Conservation (phyloP, 2,329 filamentous ascomycete genomes). For the Lojkania enalia region DNA sequence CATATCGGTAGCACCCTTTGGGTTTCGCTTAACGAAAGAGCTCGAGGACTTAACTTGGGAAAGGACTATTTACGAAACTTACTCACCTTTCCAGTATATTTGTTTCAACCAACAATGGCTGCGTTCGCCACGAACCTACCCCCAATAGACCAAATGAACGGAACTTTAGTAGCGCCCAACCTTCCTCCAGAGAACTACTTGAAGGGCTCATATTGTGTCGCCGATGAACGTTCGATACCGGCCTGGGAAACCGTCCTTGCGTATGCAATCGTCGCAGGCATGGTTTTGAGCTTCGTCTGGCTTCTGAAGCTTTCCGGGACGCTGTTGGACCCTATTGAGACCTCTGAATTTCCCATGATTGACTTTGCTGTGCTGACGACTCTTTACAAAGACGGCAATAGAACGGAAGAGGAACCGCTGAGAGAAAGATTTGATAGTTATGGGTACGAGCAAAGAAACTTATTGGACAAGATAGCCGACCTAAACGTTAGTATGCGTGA, state of each 20-base stretch:
- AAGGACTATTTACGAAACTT: slow-evolving; percentile 19
- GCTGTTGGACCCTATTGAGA: slow-evolving; percentile 10
- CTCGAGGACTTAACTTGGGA: slow-evolving; percentile 5
- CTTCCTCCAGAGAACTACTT: slow-evolving; percentile 19
- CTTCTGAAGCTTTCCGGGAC: slow-evolving; percentile 8
- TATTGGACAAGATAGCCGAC: too few species aligned
- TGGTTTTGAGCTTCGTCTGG: slow-evolving; percentile 14
- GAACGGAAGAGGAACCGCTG: too few species aligned
- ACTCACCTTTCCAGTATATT: slow-evolving; percentile 14
- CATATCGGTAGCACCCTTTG: slow-evolving; percentile 13
- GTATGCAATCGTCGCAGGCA: slow-evolving; percentile 16
- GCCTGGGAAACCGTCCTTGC: slow-evolving; percentile 12
- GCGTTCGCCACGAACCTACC: background rate
- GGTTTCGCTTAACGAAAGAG: slow-evolving; percentile 7
- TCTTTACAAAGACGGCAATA: too few species aligned
- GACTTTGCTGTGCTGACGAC: slow-evolving; percentile 15
- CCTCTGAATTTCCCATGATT: slow-evolving; percentile 16
- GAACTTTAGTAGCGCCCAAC: slow-evolving; percentile 9
- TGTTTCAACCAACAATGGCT: slow-evolving; percentile 18
- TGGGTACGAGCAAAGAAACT: too few species aligned
- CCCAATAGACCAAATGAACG: slow-evolving; percentile 3
- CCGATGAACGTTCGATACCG: slow-evolving; percentile 17
- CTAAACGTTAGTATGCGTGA: too few species aligned
- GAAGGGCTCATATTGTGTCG: slow-evolving; percentile 14
- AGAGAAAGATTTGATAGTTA: too few species aligned